Evolutionary conservation across 1,284 basidiomycete genomes (phyloP).

Genomic region (Cryptococcus wingfieldii): DNA sequence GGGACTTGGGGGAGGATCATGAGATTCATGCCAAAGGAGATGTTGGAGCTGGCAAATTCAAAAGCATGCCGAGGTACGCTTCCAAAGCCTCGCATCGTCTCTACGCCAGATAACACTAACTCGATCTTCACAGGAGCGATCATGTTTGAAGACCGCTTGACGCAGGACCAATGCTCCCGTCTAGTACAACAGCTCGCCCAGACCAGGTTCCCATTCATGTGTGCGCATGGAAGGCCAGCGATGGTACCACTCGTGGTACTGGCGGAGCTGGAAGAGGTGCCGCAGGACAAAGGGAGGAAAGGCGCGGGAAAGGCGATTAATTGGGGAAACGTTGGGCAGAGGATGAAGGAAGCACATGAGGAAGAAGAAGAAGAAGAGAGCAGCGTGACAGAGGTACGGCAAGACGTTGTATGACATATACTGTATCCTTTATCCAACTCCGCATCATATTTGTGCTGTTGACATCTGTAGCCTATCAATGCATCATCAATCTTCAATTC

Average conservation of each 20-base stretch:
- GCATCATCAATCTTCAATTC: no score
- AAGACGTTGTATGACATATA: no score
- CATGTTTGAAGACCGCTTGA: slow-evolving; percentile 89
- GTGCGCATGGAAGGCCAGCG: slow-evolving; percentile 71
- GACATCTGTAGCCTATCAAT: no score
- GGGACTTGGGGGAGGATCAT: slow-evolving; percentile 65
- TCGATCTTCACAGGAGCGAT: slow-evolving; percentile 63
- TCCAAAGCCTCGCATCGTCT: background rate
- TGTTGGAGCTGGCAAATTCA: slow-evolving; percentile 80
- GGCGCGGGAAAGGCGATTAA: no score
- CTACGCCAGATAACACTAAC: background rate
- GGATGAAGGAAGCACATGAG: no score
- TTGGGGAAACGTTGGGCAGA: no score
- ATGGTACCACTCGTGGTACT: slow-evolving; percentile 46
- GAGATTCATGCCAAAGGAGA: slow-evolving; percentile 69
- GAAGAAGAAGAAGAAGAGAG: no score
- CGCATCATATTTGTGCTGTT: no score
- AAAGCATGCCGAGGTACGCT: slow-evolving; percentile 80
- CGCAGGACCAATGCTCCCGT: slow-evolving; percentile 61
- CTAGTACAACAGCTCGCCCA: slow-evolving; percentile 64
- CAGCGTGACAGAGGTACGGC: no score
- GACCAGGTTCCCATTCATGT: slow-evolving; percentile 82
- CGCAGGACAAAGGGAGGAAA: slow-evolving; percentile 3
- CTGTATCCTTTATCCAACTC: no score
- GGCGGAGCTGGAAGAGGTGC: background rate